phyloP scores from a whole-genome alignment of 805 yeast genomes.

The Kodamaea restingae region DNA sequence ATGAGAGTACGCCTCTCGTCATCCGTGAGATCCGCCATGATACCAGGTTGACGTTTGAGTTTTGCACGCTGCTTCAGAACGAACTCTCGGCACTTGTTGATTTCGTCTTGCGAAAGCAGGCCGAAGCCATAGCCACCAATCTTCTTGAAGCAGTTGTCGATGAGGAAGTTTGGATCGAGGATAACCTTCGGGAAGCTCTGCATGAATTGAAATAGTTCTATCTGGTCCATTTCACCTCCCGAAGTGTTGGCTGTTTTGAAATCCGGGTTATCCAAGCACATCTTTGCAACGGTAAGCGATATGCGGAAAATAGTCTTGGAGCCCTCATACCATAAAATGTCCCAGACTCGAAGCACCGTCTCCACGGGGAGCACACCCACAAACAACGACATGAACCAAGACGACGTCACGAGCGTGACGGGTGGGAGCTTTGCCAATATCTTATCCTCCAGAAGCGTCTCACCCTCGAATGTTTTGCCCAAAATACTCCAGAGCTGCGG shows the following conservation, averaged over 20 bases:
- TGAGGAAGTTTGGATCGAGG: conserved; percentile 62
- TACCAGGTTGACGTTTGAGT: conserved; percentile 24
- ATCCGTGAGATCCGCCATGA: conserved; percentile 35
- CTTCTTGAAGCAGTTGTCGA: conserved; percentile 73
- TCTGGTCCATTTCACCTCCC: conserved; percentile 36
- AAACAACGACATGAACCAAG: conserved; percentile 98
- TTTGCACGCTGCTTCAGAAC: conserved; percentile 61
- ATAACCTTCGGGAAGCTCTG: conserved; percentile 76
- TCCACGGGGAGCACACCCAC: conserved; percentile 89
- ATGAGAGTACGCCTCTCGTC: conserved; percentile 34
- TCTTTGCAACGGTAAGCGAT: conserved; percentile 72
- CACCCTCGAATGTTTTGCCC: conserved; percentile 38
- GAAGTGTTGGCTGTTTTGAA: conserved; percentile 28
- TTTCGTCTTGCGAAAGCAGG: conserved; percentile 76
- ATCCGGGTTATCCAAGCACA: conserved; percentile 60
- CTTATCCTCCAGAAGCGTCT: conserved; percentile 39
- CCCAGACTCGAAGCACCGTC: conserved; percentile 88
- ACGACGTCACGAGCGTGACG: conserved; percentile 85
- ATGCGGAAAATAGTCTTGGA: conserved; percentile 81
- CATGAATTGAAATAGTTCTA: conserved; percentile 69
- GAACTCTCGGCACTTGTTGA: conserved; percentile 70
- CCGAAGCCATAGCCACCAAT: conserved; percentile 63
- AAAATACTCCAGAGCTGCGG: conserved; percentile 72
- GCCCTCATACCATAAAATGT: conserved; percentile 88
- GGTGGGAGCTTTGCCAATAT: conserved; percentile 81